Evolutionary conservation across 805 yeast species (phyloP).

Genomic region (Ogataea zsoltii): DNA sequence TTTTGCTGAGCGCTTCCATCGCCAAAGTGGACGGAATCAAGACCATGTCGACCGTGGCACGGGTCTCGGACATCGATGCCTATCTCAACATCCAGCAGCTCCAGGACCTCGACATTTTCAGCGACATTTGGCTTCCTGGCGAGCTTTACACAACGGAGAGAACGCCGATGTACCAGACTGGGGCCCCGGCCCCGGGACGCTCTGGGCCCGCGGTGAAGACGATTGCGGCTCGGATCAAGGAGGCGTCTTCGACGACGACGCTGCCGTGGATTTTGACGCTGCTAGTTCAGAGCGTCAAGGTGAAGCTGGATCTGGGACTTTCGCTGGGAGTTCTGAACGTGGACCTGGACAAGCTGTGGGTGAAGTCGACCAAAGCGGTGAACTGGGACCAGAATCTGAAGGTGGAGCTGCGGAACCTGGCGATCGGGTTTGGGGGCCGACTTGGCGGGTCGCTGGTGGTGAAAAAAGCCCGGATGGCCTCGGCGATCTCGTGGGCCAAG

Average conservation of each 20-base stretch:
- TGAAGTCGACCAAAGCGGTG: conserved; percentile 61
- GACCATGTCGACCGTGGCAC: conserved; percentile 47
- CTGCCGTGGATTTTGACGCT: conserved; percentile 75
- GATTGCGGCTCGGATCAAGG: conserved; percentile 49
- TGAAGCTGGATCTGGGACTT: conserved; percentile 77
- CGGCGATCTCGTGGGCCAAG: conserved; percentile 72
- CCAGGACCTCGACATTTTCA: conserved; percentile 81
- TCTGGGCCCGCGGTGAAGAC: conserved; percentile 25
- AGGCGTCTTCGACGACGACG: conserved; percentile 61
- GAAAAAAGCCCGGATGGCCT: conserved; percentile 50
- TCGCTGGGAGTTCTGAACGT: conserved; percentile 70
- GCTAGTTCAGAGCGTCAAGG: conserved; percentile 49
- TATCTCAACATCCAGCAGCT: conserved; percentile 79
- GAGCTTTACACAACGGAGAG: conserved; percentile 31
- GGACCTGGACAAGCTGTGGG: conserved; percentile 62
- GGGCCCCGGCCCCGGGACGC: too few species aligned
- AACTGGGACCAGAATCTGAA: conserved; percentile 73
- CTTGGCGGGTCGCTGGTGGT: conserved; percentile 68
- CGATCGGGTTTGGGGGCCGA: conserved; percentile 68
- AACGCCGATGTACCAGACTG: conserved; percentile 7
- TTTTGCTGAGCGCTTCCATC: conserved; percentile 50
- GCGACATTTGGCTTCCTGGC: conserved; percentile 76
- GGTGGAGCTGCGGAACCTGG: conserved; percentile 54
- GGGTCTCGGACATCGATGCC: conserved; percentile 54
- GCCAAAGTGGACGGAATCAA: conserved; percentile 41